Evolutionary conservation across 2,329 filamentous ascomycete genomes (phyloP), one percentile per base, ranked within the genome.

Genomic region (Gaeumannomyces tritici): DNA sequence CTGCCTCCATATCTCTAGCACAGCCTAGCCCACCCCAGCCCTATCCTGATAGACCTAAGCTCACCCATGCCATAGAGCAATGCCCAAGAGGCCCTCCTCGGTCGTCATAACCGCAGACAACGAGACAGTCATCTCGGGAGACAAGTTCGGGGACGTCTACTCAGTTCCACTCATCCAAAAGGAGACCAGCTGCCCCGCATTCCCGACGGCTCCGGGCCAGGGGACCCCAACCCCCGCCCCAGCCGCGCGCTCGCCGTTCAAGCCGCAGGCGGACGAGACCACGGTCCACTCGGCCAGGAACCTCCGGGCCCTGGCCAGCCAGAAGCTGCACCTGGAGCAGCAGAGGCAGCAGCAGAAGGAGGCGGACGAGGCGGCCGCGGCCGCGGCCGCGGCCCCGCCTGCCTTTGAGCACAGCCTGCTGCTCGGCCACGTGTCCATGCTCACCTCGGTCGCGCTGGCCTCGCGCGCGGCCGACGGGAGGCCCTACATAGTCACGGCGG

Each of bases 141-240:
- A 99, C 79, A 99, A 99, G 74, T 98, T 98, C 70, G 95, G 95
- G 67, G 95, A 99, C 73, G 93, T 97, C 64, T 98, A 96, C 75
- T 84, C 90, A 13, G 76, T 99, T 9, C 93, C 95, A 18, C 79
- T 98, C 3, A 73, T 91, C 57, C 67, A 67, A 26, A 59, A 64
- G 21, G 62, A 66, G 26, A 60, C 63, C 55, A 31, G 55, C 33
- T 63, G 21, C 26, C 60, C 57, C 55, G 55, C 61, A 27, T 27
- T 65, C 13, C 60, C 57, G 51, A 27, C 29, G 26, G n/a, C 26
- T 6, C 7, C n/a, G 9, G 21, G 26, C 26, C 56, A 29, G 29
- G 18, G 26, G 18, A 63, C 64, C 56, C 64, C 62, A 7, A 63
- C 64, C 57, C 64, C 62, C 9, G 42, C 7, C 42, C 42, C 42